Evolutionary conservation across 805 yeast genomes (phyloP).

Genomic region (Komagataella pastoris): DNA sequence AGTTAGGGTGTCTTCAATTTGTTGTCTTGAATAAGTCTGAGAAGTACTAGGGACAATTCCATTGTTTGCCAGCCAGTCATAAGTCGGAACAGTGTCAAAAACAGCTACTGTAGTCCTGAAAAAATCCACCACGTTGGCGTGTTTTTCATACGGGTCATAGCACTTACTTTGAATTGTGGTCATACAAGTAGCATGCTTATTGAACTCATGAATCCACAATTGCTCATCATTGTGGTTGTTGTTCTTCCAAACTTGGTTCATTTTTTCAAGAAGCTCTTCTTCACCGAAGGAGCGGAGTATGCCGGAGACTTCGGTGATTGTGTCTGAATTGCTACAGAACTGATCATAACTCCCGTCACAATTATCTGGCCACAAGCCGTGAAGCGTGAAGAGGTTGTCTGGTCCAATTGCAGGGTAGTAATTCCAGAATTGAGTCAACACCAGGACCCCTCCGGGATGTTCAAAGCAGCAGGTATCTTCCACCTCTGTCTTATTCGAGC

Average conservation of each 20-base stretch:
- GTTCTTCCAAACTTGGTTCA: slow-evolving; percentile 63
- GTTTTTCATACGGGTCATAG: slow-evolving; percentile 27
- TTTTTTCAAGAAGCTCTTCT: slow-evolving; percentile 35
- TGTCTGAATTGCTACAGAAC: slow-evolving; percentile 51
- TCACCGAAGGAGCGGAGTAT: slow-evolving; percentile 34
- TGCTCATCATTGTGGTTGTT: slow-evolving; percentile 52
- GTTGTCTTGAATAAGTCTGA: slow-evolving; percentile 40
- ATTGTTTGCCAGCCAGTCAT: slow-evolving; percentile 44
- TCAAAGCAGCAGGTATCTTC: slow-evolving; percentile 74
- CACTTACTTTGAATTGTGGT: slow-evolving; percentile 66
- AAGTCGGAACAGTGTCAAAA: slow-evolving; percentile 52
- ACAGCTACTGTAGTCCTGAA: slow-evolving; percentile 46
- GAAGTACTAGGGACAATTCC: slow-evolving; percentile 59
- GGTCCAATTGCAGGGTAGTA: slow-evolving; percentile 66
- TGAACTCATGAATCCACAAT: slow-evolving; percentile 85
- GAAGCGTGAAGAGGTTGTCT: slow-evolving; percentile 58
- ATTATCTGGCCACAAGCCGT: slow-evolving; percentile 83
- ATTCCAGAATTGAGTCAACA: slow-evolving; percentile 93
- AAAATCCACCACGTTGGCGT: slow-evolving; percentile 53
- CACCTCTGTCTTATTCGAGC: slow-evolving; percentile 40
- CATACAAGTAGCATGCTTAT: slow-evolving; percentile 91
- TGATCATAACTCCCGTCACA: slow-evolving; percentile 77
- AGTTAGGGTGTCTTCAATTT: slow-evolving; percentile 38
- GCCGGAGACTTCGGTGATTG: slow-evolving; percentile 31
- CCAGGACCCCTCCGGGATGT: slow-evolving; percentile 69